Base-by-base conservation (phyloP, 805 yeast species). In the Zygoascus biomembranicola region DNA sequence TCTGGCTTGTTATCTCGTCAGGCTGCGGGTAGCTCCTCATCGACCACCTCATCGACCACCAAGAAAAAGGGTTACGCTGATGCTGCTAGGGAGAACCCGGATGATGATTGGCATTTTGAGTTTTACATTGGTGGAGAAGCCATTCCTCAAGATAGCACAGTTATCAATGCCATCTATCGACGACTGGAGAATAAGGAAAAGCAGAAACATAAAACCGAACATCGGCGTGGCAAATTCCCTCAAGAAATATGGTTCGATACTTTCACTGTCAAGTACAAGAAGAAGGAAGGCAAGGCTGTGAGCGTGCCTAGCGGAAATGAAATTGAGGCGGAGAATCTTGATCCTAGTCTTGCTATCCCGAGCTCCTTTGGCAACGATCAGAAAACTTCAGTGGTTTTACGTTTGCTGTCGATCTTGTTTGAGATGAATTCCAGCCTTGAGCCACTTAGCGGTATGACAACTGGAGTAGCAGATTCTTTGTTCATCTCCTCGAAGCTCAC, bases 401-500 rank as follows among this genome's bases (percentile, higher is more conserved):
- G 64, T 23, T 56, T 68, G 16, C 55, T 68, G 35, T 53, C 63
- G 39, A 53, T 66, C 8, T 50, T 68, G 20, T 61, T 58, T 53
- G 52, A 52, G 9, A 47, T 67, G 49, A 68, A 68, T 51, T 48
- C 61, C 8, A 57, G 56, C 50, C 44, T 57, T 23, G 48, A 47
- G 5, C 64, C 62, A 23, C 57, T 18, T 54, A 58, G 20, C 51
- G 43, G 16, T 10, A 47, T 19, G 18, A 44, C n/a, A 8, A 8
- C 14, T 8, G 47, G 58, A 19, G 32, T 64, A 9, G 55, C 61
- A 0, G 57, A 57, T 14, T 50, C 64, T 5, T 60, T 57, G 11
- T 90, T 89, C 62, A 70, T 83, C 60, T 90, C 87, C 64, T 81
- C 88, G 69, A 90, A 90, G 62, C 66, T 92, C 18, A 84, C 95